These are phyloP conservation scores for Lactarius sp. DNA, from an alignment of 768 basidiomycete genomes.

Conservation along the genomic window DNA sequence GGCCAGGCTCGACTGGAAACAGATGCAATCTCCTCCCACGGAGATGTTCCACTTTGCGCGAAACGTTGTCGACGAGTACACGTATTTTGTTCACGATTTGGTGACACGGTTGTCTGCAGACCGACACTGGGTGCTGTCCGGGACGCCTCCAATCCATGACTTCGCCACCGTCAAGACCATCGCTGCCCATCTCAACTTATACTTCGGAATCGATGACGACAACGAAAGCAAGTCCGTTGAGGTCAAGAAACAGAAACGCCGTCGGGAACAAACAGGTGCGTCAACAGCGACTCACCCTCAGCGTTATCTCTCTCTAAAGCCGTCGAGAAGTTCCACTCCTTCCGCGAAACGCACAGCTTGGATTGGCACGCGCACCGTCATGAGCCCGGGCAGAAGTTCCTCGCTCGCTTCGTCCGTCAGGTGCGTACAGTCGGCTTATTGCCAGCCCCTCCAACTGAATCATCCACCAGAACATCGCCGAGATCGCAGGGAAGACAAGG, in stretches of 20 bases:
- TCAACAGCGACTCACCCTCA: conserved; percentile 1
- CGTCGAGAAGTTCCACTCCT: conserved; percentile 93
- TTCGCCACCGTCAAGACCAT: conserved; percentile 90
- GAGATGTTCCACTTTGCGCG: conserved; percentile 92
- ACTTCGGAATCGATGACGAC: conserved; percentile 83
- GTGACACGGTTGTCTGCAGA: conserved; percentile 73
- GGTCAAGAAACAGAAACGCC: conserved; percentile 57
- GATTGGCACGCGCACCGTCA: conserved; percentile 93
- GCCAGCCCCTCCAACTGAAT: not conserved
- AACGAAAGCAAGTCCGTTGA: conserved; percentile 70
- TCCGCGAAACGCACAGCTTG: conserved; percentile 86
- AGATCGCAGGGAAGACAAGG: conserved; percentile 73
- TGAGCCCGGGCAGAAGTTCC: conserved; percentile 72
- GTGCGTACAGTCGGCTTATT: conserved; percentile 37
- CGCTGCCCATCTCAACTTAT: conserved; percentile 79
- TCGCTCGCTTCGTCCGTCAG: conserved; percentile 81
- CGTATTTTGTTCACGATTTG: conserved; percentile 78
- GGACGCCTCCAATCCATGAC: conserved; percentile 89
- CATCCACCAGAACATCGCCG: conserved; percentile 73
- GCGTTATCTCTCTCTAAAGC: conserved; percentile 36
- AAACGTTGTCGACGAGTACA: conserved; percentile 91
- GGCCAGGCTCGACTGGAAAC: conserved; percentile 69
- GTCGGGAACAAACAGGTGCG: conserved; percentile 49
- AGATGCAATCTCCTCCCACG: conserved; percentile 77
- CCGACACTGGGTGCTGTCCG: conserved; percentile 93